A percentile compares a stretch with the other conserved stretches of the same genome.
Conservation (phyloP, 441 rosid species). For the Brassica balearica region DNA sequence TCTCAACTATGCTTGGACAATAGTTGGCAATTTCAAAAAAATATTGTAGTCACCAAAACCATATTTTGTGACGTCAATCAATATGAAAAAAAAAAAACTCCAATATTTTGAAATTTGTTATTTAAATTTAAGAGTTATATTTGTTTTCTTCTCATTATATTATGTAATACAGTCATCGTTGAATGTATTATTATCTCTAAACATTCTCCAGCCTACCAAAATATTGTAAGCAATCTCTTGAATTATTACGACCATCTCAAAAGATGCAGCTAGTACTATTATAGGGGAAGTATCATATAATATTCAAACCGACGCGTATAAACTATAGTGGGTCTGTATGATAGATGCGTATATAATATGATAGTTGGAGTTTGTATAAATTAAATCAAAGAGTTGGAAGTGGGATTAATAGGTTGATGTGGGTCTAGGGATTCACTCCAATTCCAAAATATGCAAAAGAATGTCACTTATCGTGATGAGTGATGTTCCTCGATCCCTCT, state of each 20-base stretch:
- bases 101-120: not conserved
- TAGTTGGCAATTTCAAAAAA: constrained; percentile 19
- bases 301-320: constrained; percentile 40
- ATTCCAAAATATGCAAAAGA: constrained; percentile 48
- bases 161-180: constrained; percentile 13
- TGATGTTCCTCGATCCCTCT: constrained; percentile 47
- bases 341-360: constrained; percentile 37
- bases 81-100: constrained; percentile 14
- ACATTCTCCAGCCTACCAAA: constrained; percentile 9
- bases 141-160: not conserved
- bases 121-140: not conserved
- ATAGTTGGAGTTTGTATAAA: constrained; percentile 30
- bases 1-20: constrained; percentile 19
- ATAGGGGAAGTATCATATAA: constrained; percentile 24
- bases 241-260: constrained; percentile 43
- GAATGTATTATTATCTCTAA: constrained; percentile 4
- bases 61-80: constrained; percentile 14
- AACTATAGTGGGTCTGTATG: constrained; percentile 29
- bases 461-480: constrained; percentile 48
- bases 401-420: constrained; percentile 43
- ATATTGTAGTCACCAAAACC: constrained; percentile 24
- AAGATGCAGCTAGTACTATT: constrained; percentile 43
- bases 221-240: constrained; percentile 40
- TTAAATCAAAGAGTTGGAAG: constrained; percentile 29
- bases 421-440: constrained; percentile 48